These are phyloP conservation scores for Xylariaceae sp. DNA, from an alignment of 2,329 filamentous ascomycete genomes.

Conservation along the genomic window DNA sequence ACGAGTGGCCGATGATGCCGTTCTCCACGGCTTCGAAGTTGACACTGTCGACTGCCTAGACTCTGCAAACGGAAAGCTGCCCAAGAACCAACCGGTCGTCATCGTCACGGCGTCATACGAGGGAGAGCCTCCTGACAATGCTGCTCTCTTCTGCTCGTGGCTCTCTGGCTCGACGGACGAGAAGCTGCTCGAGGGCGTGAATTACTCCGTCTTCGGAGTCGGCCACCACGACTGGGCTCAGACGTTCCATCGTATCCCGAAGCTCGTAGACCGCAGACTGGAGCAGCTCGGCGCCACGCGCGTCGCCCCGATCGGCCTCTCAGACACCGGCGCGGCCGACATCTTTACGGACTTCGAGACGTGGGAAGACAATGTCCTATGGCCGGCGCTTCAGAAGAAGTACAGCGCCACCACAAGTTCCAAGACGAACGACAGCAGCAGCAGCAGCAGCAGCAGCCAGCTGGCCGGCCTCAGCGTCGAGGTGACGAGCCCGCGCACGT, in stretches of 20 bases:
- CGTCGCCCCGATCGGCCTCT: conserved; percentile 42
- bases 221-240: conserved; percentile 45
- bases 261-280: conserved; percentile 43
- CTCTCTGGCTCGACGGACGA: conserved; percentile 46
- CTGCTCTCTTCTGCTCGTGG: conserved; percentile 63
- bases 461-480: conserved; percentile 39
- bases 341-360: conserved; percentile 53
- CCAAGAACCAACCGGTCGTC: conserved; percentile 55
- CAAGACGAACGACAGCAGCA: conserved; percentile 10
- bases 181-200: conserved; percentile 48
- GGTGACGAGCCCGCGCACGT: conserved; percentile 48
- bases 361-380: conserved; percentile 52
- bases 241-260: conserved; percentile 55
- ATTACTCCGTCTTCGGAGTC: conserved; percentile 66
- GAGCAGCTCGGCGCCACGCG: conserved; percentile 41
- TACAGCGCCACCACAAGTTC: conserved; percentile 21
- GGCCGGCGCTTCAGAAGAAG: conserved; percentile 41
- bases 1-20: conserved; percentile 54
- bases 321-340: conserved; percentile 49
- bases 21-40: conserved; percentile 53
- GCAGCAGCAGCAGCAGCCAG: conserved; percentile 8
- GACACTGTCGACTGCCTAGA: conserved; percentile 53
- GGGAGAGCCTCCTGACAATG: conserved; percentile 69
- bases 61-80: conserved; percentile 53
- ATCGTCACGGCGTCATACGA: conserved; percentile 70